These are phyloP conservation scores for Cetradonia linearis DNA, from an alignment of 495 filamentous ascomycete species.

Conservation along the genomic window DNA sequence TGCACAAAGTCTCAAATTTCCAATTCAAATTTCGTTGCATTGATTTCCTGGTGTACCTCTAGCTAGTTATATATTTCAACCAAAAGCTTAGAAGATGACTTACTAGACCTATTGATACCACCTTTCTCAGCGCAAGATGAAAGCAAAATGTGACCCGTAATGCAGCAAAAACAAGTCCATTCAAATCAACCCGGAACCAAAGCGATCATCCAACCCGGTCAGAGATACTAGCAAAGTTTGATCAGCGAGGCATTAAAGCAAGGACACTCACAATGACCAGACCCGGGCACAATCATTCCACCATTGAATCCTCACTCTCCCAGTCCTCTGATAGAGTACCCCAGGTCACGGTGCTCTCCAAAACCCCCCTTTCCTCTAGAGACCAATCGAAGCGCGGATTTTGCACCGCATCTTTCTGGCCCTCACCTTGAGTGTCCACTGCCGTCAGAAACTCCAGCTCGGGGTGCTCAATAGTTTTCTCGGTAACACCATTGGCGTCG, in stretches of 20 bases:
- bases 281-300: not conserved
- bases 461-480: not conserved
- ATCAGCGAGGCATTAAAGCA: not conserved
- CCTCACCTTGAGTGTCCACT: not conserved
- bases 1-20: not conserved
- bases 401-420: too few species aligned
- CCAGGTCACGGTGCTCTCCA: too few species aligned
- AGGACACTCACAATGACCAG: not conserved
- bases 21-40: not conserved
- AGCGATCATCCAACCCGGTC: not conserved
- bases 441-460: not conserved
- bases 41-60: not conserved
- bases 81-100: not conserved
- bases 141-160: not conserved
- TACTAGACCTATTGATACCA: not conserved
- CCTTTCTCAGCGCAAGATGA: not conserved
- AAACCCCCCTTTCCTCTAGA: too few species aligned
- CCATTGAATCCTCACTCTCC: not conserved
- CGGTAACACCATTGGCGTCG: slow-evolving; percentile 11
- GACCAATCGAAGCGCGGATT: too few species aligned
- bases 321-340: too few species aligned
- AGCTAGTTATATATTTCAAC: not conserved
- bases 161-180: not conserved
- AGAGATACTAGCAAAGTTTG: not conserved
- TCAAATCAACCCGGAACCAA: not conserved